Conservation (phyloP, 805 yeast species). For the Tetrapisispora fleetii region DNA sequence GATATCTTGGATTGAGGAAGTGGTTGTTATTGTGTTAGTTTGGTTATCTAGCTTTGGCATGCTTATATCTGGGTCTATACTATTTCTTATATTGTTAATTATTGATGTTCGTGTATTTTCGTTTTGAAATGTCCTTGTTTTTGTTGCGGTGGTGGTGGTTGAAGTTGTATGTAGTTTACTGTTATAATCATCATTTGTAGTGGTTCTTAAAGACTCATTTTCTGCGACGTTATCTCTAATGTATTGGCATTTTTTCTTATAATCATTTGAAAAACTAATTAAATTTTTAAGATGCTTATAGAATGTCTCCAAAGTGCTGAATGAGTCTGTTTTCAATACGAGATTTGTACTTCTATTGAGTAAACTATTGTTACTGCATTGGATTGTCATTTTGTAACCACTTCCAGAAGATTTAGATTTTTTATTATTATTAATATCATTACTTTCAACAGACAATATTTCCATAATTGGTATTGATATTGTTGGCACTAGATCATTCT, state of each 20-base stretch:
- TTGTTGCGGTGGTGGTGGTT: not conserved
- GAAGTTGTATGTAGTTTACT: too few species aligned
- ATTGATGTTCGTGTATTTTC: not conserved
- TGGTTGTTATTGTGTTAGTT: constrained; percentile 11
- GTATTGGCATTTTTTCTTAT: constrained; percentile 42
- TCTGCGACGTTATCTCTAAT: constrained; percentile 15
- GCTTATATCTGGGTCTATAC: constrained; percentile 3
- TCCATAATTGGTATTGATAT: constrained; percentile 74
- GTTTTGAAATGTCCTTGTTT: not conserved
- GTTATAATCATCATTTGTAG: not conserved
- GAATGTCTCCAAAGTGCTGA: constrained; percentile 76
- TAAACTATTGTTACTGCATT: constrained; percentile 64
- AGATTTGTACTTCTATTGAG: constrained; percentile 79
- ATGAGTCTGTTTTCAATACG: constrained; percentile 88
- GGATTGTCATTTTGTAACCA: constrained; percentile 64
- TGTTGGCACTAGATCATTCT: constrained; percentile 70
- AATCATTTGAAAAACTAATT: constrained; percentile 31
- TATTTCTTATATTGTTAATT: not conserved
- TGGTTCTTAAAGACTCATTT: not conserved
- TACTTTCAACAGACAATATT: constrained; percentile 31
- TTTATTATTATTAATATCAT: not conserved
- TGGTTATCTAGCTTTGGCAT: constrained; percentile 9
- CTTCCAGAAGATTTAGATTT: constrained; percentile 6
- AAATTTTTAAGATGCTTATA: constrained; percentile 63
- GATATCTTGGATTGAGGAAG: constrained; percentile 19